Evolutionary conservation across 176 grass and related monocot species (phyloP), one percentile per base, ranked within the genome.

Genomic region (Tuctoria greenei): DNA sequence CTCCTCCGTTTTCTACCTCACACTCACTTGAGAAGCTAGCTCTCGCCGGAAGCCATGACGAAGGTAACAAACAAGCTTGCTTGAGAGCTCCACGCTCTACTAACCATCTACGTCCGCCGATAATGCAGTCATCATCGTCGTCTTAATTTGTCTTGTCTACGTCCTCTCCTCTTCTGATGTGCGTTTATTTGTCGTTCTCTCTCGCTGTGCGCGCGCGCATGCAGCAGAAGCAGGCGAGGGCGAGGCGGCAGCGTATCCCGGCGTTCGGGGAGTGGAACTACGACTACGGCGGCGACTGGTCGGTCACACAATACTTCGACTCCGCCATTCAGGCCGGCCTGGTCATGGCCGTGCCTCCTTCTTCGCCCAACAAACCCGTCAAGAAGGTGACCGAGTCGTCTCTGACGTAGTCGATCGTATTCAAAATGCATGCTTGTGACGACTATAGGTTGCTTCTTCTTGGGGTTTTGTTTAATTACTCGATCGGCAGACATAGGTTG

Each of bases 261-360:
- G 73, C 85, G 31, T 87, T 87, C 35, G 79, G 85, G 41, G 85
- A 87, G 85, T 87, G 85, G 85, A 87, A 87, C 73, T 72, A 82
- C 24, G 60, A 41, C 59, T 59, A 72, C 20, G 78, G 27, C 40
- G 79, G 49, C 69, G 76, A 80, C 79, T 82, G 85, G 85, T 67
- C 73, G 13, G 79, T 66, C 50, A 82, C 79, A 9, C 85, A 82
- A 34, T 87, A 59, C 79, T 73, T 82, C 23, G 79, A 87, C 17
- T 66, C 79, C 73, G 79, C 73, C 59, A 51, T 77, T 63, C 70
- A 82, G 28, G 59, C 59, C 49, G 49, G 66, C 4, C 2, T 87
- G 17, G 31, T 82, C 67, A 0, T 82, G 9, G 21, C 85, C 4
- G 2, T 82, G 54, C 72, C 84, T 0, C 9, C 84, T 0, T 70